A percentile compares a stretch with the other conserved stretches of the same genome.
phyloP scores from a whole-genome alignment of 2,329 filamentous ascomycete genomes.

The Colletotrichum sojae region DNA sequence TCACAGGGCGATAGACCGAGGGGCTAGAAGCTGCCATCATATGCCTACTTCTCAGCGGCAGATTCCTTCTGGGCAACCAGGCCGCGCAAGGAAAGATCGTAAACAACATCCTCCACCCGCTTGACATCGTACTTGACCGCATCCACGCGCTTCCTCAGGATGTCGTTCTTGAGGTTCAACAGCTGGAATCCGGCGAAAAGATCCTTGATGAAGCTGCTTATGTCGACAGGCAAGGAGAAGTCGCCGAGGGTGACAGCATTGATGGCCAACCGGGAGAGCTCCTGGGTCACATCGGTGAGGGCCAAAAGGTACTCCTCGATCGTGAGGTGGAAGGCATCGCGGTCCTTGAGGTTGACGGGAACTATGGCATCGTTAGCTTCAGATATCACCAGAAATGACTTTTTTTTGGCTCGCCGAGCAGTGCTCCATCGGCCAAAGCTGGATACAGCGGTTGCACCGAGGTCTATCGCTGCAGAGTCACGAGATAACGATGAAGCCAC shows the following conservation, averaged over 20 bases:
- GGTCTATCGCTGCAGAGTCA: too few relatives aligned
- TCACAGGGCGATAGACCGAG: too few relatives aligned
- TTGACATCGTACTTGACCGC: constrained; percentile 98
- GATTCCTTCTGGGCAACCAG: constrained; percentile 69
- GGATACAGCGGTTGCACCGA: too few relatives aligned
- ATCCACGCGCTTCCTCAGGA: constrained; percentile 87
- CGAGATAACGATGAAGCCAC: too few relatives aligned
- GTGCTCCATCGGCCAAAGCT: constrained; percentile 36
- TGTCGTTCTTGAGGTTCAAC: constrained; percentile 97
- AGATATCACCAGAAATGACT: background rate
- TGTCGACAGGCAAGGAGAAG: constrained; percentile 86
- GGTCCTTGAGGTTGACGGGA: constrained; percentile 90
- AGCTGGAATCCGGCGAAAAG: constrained; percentile 96
- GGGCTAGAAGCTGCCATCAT: background rate
- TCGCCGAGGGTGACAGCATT: constrained; percentile 96
- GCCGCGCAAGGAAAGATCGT: constrained; percentile 91
- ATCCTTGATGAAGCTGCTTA: constrained; percentile 94
- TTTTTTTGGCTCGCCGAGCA: constrained; percentile 16
- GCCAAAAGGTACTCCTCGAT: constrained; percentile 97
- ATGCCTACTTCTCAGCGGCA: background rate
- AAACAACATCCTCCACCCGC: constrained; percentile 98
- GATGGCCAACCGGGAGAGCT: constrained; percentile 90
- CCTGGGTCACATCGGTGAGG: constrained; percentile 88
- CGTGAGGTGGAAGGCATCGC: constrained; percentile 92
- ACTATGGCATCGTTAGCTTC: constrained; percentile 64